phyloP scores from a whole-genome alignment of 176 grass and related monocot genomes.

The Olyra latifolia region DNA sequence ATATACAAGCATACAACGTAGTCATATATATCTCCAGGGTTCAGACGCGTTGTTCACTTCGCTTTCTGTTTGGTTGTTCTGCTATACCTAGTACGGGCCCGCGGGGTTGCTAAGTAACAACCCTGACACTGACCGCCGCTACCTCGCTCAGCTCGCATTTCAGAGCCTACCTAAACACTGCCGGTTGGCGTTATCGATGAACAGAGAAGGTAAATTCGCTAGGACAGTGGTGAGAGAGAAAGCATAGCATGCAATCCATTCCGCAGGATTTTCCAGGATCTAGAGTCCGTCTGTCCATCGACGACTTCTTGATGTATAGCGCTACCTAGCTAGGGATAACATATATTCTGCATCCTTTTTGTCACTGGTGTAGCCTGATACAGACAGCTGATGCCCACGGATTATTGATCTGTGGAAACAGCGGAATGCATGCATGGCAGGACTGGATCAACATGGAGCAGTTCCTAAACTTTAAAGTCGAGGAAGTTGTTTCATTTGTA shows the following conservation, averaged over 20 bases:
- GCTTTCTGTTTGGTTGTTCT: constrained; percentile 15
- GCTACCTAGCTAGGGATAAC: no score
- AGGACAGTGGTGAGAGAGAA: not conserved
- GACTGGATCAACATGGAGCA: not conserved
- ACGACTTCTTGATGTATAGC: not conserved
- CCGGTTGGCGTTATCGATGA: not conserved
- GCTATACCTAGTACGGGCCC: constrained; percentile 11
- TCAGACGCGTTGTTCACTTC: constrained; percentile 19
- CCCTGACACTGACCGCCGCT: constrained; percentile 22
- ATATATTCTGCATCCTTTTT: not conserved
- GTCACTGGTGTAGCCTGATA: not conserved
- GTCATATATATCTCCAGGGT: not conserved
- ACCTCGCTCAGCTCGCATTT: not conserved
- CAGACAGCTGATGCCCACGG: not conserved
- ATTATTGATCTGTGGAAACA: not conserved
- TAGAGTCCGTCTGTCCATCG: not conserved
- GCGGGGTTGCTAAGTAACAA: constrained; percentile 36
- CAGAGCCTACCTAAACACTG: constrained; percentile 31
- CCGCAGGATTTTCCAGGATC: not conserved
- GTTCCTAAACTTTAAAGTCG: not conserved
- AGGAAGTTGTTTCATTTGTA: not conserved
- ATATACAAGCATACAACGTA: not conserved
- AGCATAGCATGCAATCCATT: not conserved
- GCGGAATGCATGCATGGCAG: not conserved
- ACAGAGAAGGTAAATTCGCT: not conserved